Conservation (phyloP, 164 flowering plant species). For the Piper betle region DNA sequence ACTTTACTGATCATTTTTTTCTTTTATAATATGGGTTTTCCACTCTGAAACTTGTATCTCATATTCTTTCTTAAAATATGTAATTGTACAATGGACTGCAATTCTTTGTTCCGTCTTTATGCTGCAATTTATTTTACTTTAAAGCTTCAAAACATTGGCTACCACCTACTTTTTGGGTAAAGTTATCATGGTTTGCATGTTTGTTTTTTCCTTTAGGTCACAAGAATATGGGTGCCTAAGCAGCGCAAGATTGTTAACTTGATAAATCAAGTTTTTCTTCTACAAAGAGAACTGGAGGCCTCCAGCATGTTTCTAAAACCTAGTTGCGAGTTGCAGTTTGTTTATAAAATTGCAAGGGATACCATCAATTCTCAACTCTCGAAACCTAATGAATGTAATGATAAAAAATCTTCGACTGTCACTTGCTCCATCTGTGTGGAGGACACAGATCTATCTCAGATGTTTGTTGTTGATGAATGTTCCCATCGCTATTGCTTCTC, state of each 20-base stretch:
- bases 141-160: background rate
- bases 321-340: slow-evolving; percentile 37
- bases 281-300: slow-evolving; percentile 29
- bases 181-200: background rate
- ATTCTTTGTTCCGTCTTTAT: no score
- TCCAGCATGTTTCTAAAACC: slow-evolving; percentile 27
- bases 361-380: slow-evolving; percentile 50
- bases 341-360: slow-evolving; percentile 54
- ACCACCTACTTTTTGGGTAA: background rate
- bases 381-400: slow-evolving; percentile 12
- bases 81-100: no score
- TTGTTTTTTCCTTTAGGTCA: slow-evolving; percentile 18
- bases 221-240: slow-evolving; percentile 29
- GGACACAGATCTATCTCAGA: slow-evolving; percentile 28
- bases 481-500: slow-evolving; percentile 60
- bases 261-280: slow-evolving; percentile 25
- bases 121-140: background rate
- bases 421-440: slow-evolving; percentile 70
- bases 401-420: slow-evolving; percentile 19
- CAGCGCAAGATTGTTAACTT: slow-evolving; percentile 29
- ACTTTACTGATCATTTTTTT: no score
- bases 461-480: slow-evolving; percentile 59
- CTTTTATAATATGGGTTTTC: no score
- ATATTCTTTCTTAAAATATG: no score
- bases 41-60: no score